Base-by-base conservation (phyloP, 345 rosid species). In the Pugionium cornutum region DNA sequence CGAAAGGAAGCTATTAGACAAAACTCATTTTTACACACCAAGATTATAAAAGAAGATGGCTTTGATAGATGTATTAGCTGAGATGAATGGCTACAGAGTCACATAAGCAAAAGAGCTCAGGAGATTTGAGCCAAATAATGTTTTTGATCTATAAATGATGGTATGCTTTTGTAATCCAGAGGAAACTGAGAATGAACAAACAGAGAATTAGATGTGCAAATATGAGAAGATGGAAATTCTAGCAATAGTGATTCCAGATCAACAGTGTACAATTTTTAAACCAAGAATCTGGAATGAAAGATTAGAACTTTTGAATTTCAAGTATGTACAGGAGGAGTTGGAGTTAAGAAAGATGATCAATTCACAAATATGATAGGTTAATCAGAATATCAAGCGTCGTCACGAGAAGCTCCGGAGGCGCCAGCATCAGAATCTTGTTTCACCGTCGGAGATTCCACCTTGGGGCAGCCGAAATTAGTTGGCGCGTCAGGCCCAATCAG, bases 401-500 rank as follows among this genome's bases (percentile, higher is more conserved):
- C 32, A 1, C 2, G 39, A 6, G 31, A 36, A 55, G 4, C 48
- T 5, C 2, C 37, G 2, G 75, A 40, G 18, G 37, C 4, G 6
- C 6, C 57, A 31, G 11, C 51, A 31, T 63, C 69, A 32, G 75
- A 55, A 56, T 64, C 69, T 53, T 53, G 33, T 28, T 64, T 57
- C 59, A 6, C 64, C 31, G 5, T 55, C 64, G 47, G 4, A 46
- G 44, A 36, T 1, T 48, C 51, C 9, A 34, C 36, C 49, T 35
- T 65, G 1, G 76, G 30, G 64, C 57, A 39, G 1, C 74, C 77
- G 32, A 84, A 80, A 63, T 80, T 82, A 4, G 83, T 84, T 2
- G 67, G 76, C 10, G 88, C 85, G 52, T 81, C 58, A 30, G 79
- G 63, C 0, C 89, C 89, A 42, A 73, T 77, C 2, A 84, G 71